A percentile compares a stretch with the other conserved stretches of the same genome.
These are phyloP conservation scores for Viola odorata DNA, from an alignment of 345 rosid species.

Conservation along the genomic window DNA sequence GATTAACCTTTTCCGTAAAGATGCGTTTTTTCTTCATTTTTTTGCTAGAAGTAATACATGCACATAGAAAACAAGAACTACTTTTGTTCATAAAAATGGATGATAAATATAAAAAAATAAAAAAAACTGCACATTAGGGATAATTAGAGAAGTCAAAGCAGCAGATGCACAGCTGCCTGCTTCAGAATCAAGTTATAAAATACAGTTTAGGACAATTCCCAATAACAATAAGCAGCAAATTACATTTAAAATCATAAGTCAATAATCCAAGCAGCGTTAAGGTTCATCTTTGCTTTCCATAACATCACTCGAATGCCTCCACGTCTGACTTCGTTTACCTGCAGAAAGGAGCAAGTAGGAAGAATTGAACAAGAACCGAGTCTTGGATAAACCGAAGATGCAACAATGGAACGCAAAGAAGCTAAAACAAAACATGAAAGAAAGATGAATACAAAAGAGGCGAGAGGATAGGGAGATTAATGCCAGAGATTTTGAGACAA, in stretches of 20 bases:
- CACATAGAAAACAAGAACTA: too few species aligned
- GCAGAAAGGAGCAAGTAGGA: conserved; percentile 22
- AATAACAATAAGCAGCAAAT: conserved; percentile 23
- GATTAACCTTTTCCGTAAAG: too few species aligned
- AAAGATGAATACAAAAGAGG: too few species aligned
- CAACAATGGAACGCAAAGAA: not conserved
- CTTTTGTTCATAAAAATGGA: too few species aligned
- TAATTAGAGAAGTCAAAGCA: conserved; percentile 40
- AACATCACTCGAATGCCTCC: conserved; percentile 20
- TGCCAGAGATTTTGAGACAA: not conserved
- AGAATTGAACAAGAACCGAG: not conserved
- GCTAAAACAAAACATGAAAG: too few species aligned
- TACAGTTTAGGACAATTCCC: conserved; percentile 19
- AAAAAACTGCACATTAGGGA: conserved; percentile 43
- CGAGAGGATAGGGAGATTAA: too few species aligned
- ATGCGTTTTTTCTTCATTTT: too few species aligned
- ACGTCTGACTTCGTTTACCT: conserved; percentile 31
- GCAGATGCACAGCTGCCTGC: conserved; percentile 28
- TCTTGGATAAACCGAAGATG: not conserved
- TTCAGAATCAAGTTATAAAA: conserved; percentile 8
- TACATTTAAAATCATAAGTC: conserved; percentile 20
- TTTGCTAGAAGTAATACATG: too few species aligned
- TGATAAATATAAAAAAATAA: too few species aligned
- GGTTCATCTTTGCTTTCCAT: conserved; percentile 26
- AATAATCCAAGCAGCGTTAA: conserved; percentile 31